phyloP scores from a whole-genome alignment of 768 basidiomycete species.

The Termitomyces sp. region DNA sequence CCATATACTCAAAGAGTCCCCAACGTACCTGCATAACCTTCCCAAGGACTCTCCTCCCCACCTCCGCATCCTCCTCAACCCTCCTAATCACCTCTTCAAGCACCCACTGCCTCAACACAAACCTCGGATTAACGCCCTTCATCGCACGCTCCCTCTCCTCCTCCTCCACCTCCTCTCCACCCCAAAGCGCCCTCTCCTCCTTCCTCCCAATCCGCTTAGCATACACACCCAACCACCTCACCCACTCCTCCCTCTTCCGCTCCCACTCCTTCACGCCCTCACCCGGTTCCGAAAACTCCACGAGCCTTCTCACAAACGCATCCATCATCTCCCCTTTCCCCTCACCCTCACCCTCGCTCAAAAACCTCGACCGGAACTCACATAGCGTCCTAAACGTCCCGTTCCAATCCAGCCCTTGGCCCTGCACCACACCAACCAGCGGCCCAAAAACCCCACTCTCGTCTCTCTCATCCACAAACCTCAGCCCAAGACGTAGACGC shows the following conservation, averaged over 20 bases:
- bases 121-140: slow-evolving; percentile 76
- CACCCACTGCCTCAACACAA: slow-evolving; percentile 93
- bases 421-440: slow-evolving; percentile 71
- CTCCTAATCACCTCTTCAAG: slow-evolving; percentile 87
- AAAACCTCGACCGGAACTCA: slow-evolving; percentile 42
- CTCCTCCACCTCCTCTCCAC: slow-evolving; percentile 23
- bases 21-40: slow-evolving; percentile 77
- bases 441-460: slow-evolving; percentile 58
- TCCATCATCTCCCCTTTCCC: slow-evolving; percentile 25
- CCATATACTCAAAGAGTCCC: background rate
- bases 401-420: slow-evolving; percentile 83
- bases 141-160: slow-evolving; percentile 45
- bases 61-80: slow-evolving; percentile 61
- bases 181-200: slow-evolving; percentile 37
- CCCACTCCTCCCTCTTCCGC: slow-evolving; percentile 48
- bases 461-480: slow-evolving; percentile 51
- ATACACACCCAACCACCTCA: slow-evolving; percentile 63
- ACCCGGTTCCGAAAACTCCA: slow-evolving; percentile 41
- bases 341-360: background rate
- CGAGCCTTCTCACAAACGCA: slow-evolving; percentile 38
- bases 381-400: slow-evolving; percentile 74
- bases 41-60: slow-evolving; percentile 64
- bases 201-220: slow-evolving; percentile 55
- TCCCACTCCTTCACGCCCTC: slow-evolving; percentile 24
- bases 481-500: slow-evolving; percentile 79